These are phyloP conservation scores for Lentinula novae-zelandiae DNA, from an alignment of 1,284 basidiomycete genomes.

Conservation along the genomic window DNA sequence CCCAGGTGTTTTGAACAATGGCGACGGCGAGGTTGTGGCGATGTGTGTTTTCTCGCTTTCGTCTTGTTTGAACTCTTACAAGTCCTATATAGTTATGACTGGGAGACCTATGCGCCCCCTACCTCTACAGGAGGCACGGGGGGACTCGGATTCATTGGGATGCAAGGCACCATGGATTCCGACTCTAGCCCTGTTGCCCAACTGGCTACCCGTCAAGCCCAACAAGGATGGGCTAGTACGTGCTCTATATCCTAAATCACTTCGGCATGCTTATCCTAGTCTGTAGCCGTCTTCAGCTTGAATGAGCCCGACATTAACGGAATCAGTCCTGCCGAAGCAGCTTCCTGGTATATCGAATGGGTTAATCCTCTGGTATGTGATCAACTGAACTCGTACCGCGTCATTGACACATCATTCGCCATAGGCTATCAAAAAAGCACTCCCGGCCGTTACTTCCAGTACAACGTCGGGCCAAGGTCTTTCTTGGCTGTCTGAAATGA, in stretches of 20 bases:
- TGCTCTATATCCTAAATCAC: background rate
- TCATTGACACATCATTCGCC: background rate
- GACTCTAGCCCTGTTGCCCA: constrained; percentile 31
- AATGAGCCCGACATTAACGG: constrained; percentile 31
- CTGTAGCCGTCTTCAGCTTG: constrained; percentile 31
- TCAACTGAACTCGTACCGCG: background rate
- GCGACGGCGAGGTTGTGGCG: constrained; percentile 27
- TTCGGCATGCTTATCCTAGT: background rate
- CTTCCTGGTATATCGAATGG: constrained; percentile 31
- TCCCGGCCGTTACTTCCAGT: constrained; percentile 32
- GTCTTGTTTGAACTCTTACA: background rate
- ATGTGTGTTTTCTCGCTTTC: constrained; percentile 21
- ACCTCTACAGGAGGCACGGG: constrained; percentile 27
- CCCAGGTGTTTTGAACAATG: constrained; percentile 26
- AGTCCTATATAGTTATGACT: constrained; percentile 29
- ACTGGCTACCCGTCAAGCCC: constrained; percentile 26
- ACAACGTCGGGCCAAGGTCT: constrained; percentile 25
- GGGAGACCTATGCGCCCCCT: constrained; percentile 30
- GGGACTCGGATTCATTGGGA: constrained; percentile 34
- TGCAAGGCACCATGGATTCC: constrained; percentile 34
- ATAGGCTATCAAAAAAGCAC: constrained; percentile 28
- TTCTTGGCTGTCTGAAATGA: constrained; percentile 31
- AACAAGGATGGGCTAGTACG: constrained; percentile 25
- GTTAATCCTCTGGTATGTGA: constrained; percentile 29
- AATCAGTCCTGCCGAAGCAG: constrained; percentile 26